Conservation (phyloP, 805 yeast species). For the Pichia phayaonensis region DNA sequence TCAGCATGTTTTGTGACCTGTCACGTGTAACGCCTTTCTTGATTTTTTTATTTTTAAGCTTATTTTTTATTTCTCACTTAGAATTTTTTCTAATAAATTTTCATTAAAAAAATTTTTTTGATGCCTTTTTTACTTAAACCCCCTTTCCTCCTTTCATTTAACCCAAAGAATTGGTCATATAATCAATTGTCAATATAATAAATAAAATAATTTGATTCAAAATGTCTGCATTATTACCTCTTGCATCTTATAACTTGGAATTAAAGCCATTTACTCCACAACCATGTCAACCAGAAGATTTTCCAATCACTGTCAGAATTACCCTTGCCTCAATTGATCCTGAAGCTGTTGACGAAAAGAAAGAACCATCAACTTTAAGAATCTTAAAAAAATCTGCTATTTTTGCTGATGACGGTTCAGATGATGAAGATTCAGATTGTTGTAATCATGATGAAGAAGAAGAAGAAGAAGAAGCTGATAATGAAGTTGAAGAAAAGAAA, state of each 20-base stretch:
- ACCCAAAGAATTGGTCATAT: background rate
- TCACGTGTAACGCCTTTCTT: background rate
- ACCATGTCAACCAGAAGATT: constrained; percentile 78
- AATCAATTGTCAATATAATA: background rate
- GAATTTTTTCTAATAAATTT: too few relatives aligned
- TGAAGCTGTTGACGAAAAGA: constrained; percentile 70
- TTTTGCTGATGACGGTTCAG: constrained; percentile 37
- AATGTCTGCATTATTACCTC: constrained; percentile 73
- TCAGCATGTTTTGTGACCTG: background rate
- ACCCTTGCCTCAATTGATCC: constrained; percentile 97
- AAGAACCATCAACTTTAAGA: constrained; percentile 83
- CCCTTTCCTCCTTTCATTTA: background rate
- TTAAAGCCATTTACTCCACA: constrained; percentile 82
- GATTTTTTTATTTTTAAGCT: too few relatives aligned
- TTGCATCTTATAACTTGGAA: constrained; percentile 80
- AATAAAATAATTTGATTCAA: background rate
- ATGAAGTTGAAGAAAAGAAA: constrained; percentile 23
- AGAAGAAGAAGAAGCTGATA: constrained; percentile 27
- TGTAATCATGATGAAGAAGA: constrained; percentile 39
- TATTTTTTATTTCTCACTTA: too few relatives aligned
- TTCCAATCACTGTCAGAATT: constrained; percentile 83
- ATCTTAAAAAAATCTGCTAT: constrained; percentile 60
- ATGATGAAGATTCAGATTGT: constrained; percentile 40
- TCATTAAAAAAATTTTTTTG: background rate
- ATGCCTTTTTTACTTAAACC: background rate